phyloP scores from a whole-genome alignment of 2,329 filamentous ascomycete genomes.

The Clarireedia monteithiana region DNA sequence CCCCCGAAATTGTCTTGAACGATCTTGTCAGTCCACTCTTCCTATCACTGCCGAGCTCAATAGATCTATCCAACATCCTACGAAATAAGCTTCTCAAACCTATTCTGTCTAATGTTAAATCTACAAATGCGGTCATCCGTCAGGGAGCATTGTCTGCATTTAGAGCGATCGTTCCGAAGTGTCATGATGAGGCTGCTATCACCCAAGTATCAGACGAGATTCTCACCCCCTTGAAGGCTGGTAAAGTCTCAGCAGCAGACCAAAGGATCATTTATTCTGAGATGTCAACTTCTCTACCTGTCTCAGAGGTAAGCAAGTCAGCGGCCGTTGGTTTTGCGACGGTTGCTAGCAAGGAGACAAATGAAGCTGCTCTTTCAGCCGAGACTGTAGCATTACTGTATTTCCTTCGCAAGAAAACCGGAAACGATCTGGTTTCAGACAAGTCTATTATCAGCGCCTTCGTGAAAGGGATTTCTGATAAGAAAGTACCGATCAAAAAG shows the following conservation, averaged over 20 bases:
- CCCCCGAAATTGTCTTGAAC: conserved; percentile 81
- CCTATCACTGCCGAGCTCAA: conserved; percentile 54
- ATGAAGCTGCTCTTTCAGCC: conserved; percentile 70
- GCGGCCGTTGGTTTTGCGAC: conserved; percentile 59
- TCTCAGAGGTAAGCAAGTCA: conserved; percentile 53
- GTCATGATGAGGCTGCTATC: conserved; percentile 48
- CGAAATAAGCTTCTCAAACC: conserved; percentile 72
- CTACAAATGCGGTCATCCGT: conserved; percentile 72
- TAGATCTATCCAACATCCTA: conserved; percentile 74
- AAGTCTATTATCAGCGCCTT: conserved; percentile 63
- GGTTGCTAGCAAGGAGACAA: conserved; percentile 75
- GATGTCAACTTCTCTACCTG: conserved; percentile 60
- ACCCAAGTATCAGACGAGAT: conserved; percentile 71
- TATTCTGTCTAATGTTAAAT: conserved; percentile 83
- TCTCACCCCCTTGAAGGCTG: conserved; percentile 67
- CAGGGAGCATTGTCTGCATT: conserved; percentile 71
- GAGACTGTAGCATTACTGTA: conserved; percentile 66
- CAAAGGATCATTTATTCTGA: conserved; percentile 78
- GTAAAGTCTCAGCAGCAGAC: conserved; percentile 78
- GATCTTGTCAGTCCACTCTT: conserved; percentile 71
- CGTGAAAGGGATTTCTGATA: conserved; percentile 76
- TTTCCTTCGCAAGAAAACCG: conserved; percentile 55
- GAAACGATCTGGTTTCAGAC: conserved; percentile 52
- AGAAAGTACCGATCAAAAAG: conserved; percentile 68
- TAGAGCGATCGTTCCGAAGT: conserved; percentile 56